Conservation (phyloP, 2,329 filamentous ascomycete species). For the Trichoderma afroharzianum region DNA sequence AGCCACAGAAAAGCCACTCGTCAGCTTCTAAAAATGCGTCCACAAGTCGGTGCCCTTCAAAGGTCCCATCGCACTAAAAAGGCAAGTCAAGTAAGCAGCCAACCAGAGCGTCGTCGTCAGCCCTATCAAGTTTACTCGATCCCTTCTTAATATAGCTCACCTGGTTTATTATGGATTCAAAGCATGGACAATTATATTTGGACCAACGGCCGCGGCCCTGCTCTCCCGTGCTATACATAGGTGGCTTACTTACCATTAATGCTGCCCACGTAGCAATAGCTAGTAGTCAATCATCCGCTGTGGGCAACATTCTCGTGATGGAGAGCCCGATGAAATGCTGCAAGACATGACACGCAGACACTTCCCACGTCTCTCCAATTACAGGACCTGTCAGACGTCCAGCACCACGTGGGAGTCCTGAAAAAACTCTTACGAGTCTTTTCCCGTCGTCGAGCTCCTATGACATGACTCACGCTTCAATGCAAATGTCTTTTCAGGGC, state of each 20-base stretch:
- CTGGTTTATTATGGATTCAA: neutral
- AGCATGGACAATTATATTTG: neutral
- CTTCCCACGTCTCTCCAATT: neutral
- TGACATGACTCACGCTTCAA: neutral
- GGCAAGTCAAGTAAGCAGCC: neutral
- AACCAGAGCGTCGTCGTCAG: neutral
- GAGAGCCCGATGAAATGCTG: neutral
- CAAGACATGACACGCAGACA: neutral
- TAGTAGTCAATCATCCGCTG: neutral
- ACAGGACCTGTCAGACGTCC: neutral
- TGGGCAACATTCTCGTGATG: neutral
- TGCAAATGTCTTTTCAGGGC: neutral
- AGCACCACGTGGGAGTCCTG: neutral
- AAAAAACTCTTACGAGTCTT: neutral
- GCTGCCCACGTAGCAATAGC: neutral
- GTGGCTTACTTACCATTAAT: neutral
- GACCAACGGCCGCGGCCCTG: neutral
- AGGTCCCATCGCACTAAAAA: neutral
- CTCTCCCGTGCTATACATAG: neutral
- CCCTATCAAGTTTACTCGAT: neutral
- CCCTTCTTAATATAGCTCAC: neutral
- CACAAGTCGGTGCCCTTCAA: neutral
- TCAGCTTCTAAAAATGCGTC: conserved; percentile 12
- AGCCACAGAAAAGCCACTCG: neutral
- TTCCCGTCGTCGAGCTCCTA: neutral